Base-by-base conservation (phyloP, 2,329 filamentous ascomycete genomes). In the Rachicladosporium sp. region DNA sequence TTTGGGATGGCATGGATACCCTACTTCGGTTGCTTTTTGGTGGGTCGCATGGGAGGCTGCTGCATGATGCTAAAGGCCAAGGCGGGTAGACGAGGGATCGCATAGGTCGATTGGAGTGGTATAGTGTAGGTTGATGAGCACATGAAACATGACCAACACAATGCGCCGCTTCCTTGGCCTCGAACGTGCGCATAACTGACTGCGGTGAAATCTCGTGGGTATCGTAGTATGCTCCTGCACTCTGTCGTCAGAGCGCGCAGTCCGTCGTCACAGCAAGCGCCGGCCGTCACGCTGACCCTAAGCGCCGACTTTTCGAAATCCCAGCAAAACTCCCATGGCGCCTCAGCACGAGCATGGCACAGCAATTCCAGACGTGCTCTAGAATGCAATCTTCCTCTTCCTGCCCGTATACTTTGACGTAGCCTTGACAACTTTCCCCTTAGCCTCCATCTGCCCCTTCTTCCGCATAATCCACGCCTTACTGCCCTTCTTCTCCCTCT, bases 331-430 rank as follows among this genome's bases (percentile, higher is more conserved):
- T 19, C 15, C 3, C 5, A 5, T n/a, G 5, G 3, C 15, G 15
- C 15, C 15, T 19, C 15, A 19, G 15, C 15, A 19, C 15, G 5
- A 3, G 3, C 3, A 19, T 5, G 15, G 15, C 15, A 5, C 15
- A 19, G 15, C 5, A n/a, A n/a, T n/a, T n/a, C n/a, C n/a, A n/a
- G n/a, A n/a, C 15, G 15, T 19, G 5, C 15, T 19, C 62, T 68
- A 94, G 59, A 93, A 94, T 27, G 78, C 78, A 40, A 80, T 68
- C 43, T 83, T 76, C 61, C 91, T 75, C 68, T 87, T 94, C 53
- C 91, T 72, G 23, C 89, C 91, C 1, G 89, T 96, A 60, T 94
- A 98, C 64, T 93, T 96, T 37, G 84, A 93, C 41, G 74, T 86
- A 1, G 78, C 67, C 69, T 96, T 96, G 51, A 96, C 89, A 21